Conservation (phyloP, 768 basidiomycete genomes). For the Podaxis rugospora region DNA sequence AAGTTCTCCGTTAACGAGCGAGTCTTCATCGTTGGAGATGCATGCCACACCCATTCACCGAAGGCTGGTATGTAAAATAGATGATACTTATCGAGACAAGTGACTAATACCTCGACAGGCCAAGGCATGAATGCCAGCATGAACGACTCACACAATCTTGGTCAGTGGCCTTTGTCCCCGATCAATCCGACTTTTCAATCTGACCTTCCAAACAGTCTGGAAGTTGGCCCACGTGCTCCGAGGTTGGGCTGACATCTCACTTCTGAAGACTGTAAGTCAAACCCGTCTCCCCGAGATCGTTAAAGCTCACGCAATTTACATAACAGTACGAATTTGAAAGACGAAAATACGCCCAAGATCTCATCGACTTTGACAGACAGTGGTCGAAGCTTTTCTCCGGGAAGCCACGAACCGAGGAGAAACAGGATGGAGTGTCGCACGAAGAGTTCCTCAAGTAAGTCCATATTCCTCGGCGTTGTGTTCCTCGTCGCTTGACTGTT, state of each 20-base stretch:
- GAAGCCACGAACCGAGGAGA: constrained; percentile 48
- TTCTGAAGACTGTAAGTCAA: constrained; percentile 46
- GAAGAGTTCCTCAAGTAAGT: constrained; percentile 43
- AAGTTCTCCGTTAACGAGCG: constrained; percentile 56
- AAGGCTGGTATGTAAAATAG: constrained; percentile 45
- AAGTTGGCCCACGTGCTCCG: constrained; percentile 54
- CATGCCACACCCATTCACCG: constrained; percentile 66
- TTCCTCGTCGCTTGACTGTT: not conserved
- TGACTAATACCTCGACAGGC: constrained; percentile 27
- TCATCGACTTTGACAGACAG: constrained; percentile 68
- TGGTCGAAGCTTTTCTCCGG: constrained; percentile 66
- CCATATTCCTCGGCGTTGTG: not conserved
- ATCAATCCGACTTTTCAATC: not conserved
- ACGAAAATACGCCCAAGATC: constrained; percentile 62
- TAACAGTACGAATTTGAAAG: constrained; percentile 66
- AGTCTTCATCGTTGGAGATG: constrained; percentile 75
- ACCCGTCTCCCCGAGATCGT: not conserved
- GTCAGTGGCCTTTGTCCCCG: constrained; percentile 21
- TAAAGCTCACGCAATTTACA: not conserved
- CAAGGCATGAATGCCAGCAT: constrained; percentile 80
- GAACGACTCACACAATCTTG: constrained; percentile 71
- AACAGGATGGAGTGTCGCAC: constrained; percentile 47
- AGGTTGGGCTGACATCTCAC: constrained; percentile 43
- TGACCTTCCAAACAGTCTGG: constrained; percentile 38
- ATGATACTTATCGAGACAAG: too few relatives aligned